A percentile compares a stretch with the other conserved stretches of the same genome.
Evolutionary conservation across 1,284 basidiomycete genomes (phyloP).

Genomic region (Naganishia cerealis): DNA sequence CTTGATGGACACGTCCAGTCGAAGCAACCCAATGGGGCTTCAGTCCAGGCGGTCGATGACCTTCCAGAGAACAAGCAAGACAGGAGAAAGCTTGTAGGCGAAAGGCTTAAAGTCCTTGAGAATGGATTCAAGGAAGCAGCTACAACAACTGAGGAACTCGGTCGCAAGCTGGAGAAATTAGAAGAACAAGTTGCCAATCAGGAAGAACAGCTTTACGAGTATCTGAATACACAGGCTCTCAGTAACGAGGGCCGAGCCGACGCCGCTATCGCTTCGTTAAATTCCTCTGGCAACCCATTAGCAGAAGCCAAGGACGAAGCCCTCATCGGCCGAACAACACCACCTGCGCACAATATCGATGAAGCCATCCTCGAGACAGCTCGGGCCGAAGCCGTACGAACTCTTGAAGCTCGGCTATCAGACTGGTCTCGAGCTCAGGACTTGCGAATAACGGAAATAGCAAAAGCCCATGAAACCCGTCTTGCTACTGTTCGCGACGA

Average conservation of each 20-base stretch:
- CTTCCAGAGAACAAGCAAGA: not conserved
- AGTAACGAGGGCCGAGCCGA: not conserved
- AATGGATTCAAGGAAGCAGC: not conserved
- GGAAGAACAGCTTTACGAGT: constrained; percentile 22
- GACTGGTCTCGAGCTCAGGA: not conserved
- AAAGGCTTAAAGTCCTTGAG: not conserved
- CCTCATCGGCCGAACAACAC: not conserved
- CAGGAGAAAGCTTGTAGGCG: constrained; percentile 8
- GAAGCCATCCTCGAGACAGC: not conserved
- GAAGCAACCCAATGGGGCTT: not conserved
- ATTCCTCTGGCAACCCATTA: not conserved
- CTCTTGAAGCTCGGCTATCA: not conserved
- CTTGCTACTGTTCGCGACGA: not conserved
- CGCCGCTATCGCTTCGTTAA: not conserved
- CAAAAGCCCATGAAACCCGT: constrained; percentile 5
- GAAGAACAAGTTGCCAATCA: constrained; percentile 20
- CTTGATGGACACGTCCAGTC: not conserved
- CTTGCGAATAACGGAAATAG: not conserved
- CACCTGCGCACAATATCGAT: not conserved
- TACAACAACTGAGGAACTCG: constrained; percentile 14
- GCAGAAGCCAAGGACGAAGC: not conserved
- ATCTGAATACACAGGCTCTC: constrained; percentile 6
- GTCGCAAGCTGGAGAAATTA: constrained; percentile 2
- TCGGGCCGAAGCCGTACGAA: not conserved
- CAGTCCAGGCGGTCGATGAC: not conserved